These are phyloP conservation scores for Myxozyma nipponensis DNA, from an alignment of 805 yeast species.

Conservation along the genomic window DNA sequence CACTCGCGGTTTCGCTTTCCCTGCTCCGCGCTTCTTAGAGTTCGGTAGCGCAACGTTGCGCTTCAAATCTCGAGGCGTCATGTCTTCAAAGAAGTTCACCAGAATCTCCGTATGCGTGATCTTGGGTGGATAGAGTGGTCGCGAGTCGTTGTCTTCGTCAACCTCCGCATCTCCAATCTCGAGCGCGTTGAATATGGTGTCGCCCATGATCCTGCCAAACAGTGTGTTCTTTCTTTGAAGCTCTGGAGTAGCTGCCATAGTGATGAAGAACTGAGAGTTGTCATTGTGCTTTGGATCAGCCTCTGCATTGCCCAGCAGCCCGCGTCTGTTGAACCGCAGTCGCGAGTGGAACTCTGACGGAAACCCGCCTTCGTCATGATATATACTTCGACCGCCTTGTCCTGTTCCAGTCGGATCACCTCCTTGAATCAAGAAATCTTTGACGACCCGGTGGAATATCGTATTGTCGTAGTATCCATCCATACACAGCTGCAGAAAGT, in stretches of 20 bases:
- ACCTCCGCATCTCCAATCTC: conserved; percentile 50
- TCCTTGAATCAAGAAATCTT: conserved; percentile 39
- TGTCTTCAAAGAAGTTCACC: conserved; percentile 49
- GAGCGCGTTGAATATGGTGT: conserved; percentile 51
- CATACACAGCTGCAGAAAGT: conserved; percentile 50
- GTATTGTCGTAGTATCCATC: conserved; percentile 44
- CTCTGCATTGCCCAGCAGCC: conserved; percentile 52
- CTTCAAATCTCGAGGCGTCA: conserved; percentile 28
- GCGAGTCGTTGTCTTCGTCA: conserved; percentile 39
- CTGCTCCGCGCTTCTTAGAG: conserved; percentile 11
- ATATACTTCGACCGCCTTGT: conserved; percentile 34
- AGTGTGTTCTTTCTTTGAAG: conserved; percentile 45
- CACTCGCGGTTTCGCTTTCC: conserved; percentile 34
- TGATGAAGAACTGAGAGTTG: conserved; percentile 47
- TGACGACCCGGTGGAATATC: conserved; percentile 43
- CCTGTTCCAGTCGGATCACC: conserved; percentile 40
- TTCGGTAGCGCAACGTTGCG: conserved; percentile 1
- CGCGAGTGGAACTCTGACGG: conserved; percentile 51
- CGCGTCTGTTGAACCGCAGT: conserved; percentile 49
- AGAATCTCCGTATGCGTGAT: conserved; percentile 44
- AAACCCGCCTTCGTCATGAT: conserved; percentile 29
- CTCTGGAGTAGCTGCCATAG: conserved; percentile 46
- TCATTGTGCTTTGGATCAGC: conserved; percentile 35
- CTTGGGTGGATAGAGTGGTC: conserved; percentile 51
- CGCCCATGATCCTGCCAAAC: conserved; percentile 58